phyloP scores from a whole-genome alignment of 768 basidiomycete species.

The Cystobasidium tubakii region DNA sequence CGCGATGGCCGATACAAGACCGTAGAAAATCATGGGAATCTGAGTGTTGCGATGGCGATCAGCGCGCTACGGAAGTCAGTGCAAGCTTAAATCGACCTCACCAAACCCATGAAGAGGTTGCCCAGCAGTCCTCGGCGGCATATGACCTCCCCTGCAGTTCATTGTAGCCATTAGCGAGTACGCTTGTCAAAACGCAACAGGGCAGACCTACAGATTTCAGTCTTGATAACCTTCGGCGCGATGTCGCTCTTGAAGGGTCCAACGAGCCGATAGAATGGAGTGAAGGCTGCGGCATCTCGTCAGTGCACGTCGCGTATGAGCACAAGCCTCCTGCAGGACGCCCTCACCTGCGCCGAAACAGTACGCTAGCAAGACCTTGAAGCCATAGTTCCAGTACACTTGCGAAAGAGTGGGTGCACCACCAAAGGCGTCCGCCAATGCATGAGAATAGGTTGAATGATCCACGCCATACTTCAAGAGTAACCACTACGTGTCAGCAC shows the following conservation, averaged over 20 bases:
- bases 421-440: conserved; percentile 59
- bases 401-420: conserved; percentile 56
- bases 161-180: too few species aligned
- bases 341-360: conserved; percentile 51
- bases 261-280: conserved; percentile 58
- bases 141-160: conserved; percentile 56
- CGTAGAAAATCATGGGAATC: conserved; percentile 44
- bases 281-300: conserved; percentile 51
- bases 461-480: conserved; percentile 63
- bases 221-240: conserved; percentile 55
- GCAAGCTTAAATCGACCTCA: too few species aligned
- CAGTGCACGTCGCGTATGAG: conserved; percentile 57
- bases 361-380: conserved; percentile 56
- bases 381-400: conserved; percentile 55
- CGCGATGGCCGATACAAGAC: conserved; percentile 37
- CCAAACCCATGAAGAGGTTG: conserved; percentile 59
- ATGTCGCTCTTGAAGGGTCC: conserved; percentile 55
- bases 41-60: not conserved
- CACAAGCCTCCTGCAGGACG: not conserved
- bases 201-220: conserved; percentile 53
- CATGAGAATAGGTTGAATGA: conserved; percentile 54
- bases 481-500: too few species aligned
- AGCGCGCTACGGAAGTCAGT: too few species aligned
- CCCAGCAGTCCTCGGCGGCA: conserved; percentile 57
- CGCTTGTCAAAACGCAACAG: not conserved